These are phyloP conservation scores for Zygotorulaspora florentina DNA, from an alignment of 805 yeast genomes.

Conservation along the genomic window DNA sequence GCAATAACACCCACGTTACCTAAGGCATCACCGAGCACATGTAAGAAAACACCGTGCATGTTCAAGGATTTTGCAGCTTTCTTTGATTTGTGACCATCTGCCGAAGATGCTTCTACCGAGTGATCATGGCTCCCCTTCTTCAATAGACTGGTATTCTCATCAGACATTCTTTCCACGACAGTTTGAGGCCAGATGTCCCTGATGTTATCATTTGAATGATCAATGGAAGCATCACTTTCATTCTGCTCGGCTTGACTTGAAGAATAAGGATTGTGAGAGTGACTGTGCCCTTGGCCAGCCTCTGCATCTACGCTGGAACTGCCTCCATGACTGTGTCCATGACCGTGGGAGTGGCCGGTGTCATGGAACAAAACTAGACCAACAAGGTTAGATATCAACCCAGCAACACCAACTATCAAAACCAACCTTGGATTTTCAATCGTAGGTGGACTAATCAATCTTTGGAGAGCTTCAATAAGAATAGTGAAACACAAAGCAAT, in stretches of 20 bases:
- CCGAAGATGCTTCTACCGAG: conserved; percentile 1
- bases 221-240: conserved; percentile 5
- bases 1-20: conserved; percentile 92
- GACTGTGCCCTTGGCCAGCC: conserved; percentile 23
- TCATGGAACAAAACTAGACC: conserved; percentile 90
- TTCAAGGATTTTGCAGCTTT: conserved; percentile 62
- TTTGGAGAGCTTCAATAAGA: conserved; percentile 85
- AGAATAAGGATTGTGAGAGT: conserved; percentile 19
- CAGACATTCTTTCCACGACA: conserved; percentile 25
- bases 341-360: conserved; percentile 55
- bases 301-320: conserved; percentile 14
- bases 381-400: conserved; percentile 73
- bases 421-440: conserved; percentile 81
- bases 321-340: conserved; percentile 30
- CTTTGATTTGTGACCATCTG: conserved; percentile 6
- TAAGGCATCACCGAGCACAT: conserved; percentile 92
- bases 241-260: conserved; percentile 21
- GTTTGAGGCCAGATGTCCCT: conserved; percentile 27
- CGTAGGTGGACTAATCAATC: conserved; percentile 75
- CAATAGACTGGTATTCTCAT: conserved; percentile 39
- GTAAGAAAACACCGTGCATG: conserved; percentile 96
- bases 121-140: conserved; percentile 4
- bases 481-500: conserved; percentile 91
- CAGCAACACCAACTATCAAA: conserved; percentile 75
- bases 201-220: conserved; percentile 14